Conservation (phyloP, 306 rosid species). For the Cicer bijugum region DNA sequence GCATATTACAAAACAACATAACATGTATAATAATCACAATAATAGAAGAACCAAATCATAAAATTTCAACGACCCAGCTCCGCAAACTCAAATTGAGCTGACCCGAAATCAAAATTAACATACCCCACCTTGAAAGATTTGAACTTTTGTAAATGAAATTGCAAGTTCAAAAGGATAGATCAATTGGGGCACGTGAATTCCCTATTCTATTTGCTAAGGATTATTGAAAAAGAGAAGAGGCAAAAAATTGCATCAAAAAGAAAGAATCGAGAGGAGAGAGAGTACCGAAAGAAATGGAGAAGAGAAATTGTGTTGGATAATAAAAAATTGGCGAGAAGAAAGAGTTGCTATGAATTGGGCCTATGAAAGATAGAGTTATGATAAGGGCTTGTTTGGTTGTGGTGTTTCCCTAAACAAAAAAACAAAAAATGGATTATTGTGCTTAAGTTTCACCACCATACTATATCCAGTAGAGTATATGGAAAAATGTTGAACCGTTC, state of each 20-base stretch:
- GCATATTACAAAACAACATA: slow-evolving; percentile 16
- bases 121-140: slow-evolving; percentile 41
- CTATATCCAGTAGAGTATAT: neutral
- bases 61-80: slow-evolving; percentile 35
- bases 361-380: slow-evolving; percentile 46
- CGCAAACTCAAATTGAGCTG: slow-evolving; percentile 25
- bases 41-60: slow-evolving; percentile 36
- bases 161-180: slow-evolving; percentile 41
- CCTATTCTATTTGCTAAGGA: slow-evolving; percentile 1
- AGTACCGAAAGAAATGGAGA: slow-evolving; percentile 58
- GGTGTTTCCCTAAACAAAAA: slow-evolving; percentile 50
- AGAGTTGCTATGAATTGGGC: slow-evolving; percentile 37
- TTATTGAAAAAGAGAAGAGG: neutral
- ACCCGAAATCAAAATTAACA: slow-evolving; percentile 38
- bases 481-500: slow-evolving; percentile 39
- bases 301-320: slow-evolving; percentile 47
- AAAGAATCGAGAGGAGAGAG: slow-evolving; percentile 34
- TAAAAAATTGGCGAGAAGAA: slow-evolving; percentile 34
- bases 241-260: neutral
- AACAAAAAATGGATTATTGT: slow-evolving; percentile 46
- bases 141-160: slow-evolving; percentile 45
- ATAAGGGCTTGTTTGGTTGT: slow-evolving; percentile 78
- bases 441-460: neutral
- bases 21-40: neutral
- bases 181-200: slow-evolving; percentile 41